phyloP scores from a whole-genome alignment of 768 basidiomycete genomes.

The Boletus sp. region DNA sequence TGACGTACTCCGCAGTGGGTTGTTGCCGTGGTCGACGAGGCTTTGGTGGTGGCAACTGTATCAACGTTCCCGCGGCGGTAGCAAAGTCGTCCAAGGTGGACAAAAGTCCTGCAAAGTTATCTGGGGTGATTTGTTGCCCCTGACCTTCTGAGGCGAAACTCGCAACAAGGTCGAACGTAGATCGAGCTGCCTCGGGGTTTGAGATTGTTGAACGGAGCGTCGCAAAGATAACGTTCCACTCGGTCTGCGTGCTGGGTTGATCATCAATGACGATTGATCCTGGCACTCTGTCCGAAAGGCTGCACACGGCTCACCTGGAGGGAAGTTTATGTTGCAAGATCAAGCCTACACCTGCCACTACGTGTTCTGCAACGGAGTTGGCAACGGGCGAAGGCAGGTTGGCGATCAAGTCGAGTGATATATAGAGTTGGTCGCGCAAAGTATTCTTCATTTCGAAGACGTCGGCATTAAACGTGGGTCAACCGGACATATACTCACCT shows the following conservation, averaged over 20 bases:
- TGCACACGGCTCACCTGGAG: slow-evolving; percentile 43
- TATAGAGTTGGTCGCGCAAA: slow-evolving; percentile 89
- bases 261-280: slow-evolving; percentile 3
- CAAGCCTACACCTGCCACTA: slow-evolving; percentile 75
- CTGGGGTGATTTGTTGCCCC: slow-evolving; percentile 58
- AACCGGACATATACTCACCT: slow-evolving; percentile 43
- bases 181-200: slow-evolving; percentile 82
- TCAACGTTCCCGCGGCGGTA: slow-evolving; percentile 61
- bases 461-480: background rate
- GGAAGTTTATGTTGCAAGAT: slow-evolving; percentile 76
- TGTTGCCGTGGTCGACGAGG: slow-evolving; percentile 50
- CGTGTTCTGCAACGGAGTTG: slow-evolving; percentile 85
- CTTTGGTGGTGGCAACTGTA: slow-evolving; percentile 55
- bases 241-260: slow-evolving; percentile 72
- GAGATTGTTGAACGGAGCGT: slow-evolving; percentile 81
- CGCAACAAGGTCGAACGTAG: slow-evolving; percentile 77
- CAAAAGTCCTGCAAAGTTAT: slow-evolving; percentile 79
- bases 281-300: background rate
- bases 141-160: slow-evolving; percentile 61
- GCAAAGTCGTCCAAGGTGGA: slow-evolving; percentile 87
- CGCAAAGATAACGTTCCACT: slow-evolving; percentile 92
- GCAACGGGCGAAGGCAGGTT: slow-evolving; percentile 74
- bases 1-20: slow-evolving; percentile 49
- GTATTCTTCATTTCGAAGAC: slow-evolving; percentile 47
- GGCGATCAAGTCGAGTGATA: slow-evolving; percentile 88